Conservation (phyloP, 495 filamentous ascomycete genomes). For the Xanthoparmelia taractica region DNA sequence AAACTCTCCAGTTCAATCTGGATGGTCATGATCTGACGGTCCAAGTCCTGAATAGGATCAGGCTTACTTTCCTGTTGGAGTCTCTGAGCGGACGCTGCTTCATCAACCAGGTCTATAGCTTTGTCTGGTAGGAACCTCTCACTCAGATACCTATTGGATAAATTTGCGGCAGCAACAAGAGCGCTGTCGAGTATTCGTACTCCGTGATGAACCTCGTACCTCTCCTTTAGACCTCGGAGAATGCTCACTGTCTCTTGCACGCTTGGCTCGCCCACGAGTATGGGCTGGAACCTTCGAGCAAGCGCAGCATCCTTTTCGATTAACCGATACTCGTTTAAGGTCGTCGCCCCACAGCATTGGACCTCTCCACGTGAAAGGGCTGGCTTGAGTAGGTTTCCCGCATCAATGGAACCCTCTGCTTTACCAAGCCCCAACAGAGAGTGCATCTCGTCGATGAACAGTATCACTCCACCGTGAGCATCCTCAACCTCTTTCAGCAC, state of each 20-base stretch:
- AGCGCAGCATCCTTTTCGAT: slow-evolving; percentile 97
- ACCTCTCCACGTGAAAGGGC: slow-evolving; percentile 84
- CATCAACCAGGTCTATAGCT: slow-evolving; percentile 93
- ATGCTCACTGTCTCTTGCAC: slow-evolving; percentile 94
- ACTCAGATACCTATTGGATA: slow-evolving; percentile 93
- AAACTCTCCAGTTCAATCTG: slow-evolving; percentile 96
- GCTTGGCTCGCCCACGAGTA: slow-evolving; percentile 77
- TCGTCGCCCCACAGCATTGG: slow-evolving; percentile 59
- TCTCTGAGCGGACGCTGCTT: slow-evolving; percentile 82
- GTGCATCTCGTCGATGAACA: slow-evolving; percentile 95
- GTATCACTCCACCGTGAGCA: slow-evolving; percentile 77
- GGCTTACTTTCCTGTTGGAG: slow-evolving; percentile 96
- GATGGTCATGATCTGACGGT: slow-evolving; percentile 91
- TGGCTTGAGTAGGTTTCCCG: slow-evolving; percentile 92
- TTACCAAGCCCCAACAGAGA: slow-evolving; percentile 87
- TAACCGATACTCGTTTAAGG: slow-evolving; percentile 77
- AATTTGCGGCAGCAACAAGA: slow-evolving; percentile 82
- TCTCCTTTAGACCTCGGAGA: slow-evolving; percentile 89
- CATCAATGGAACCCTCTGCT: slow-evolving; percentile 92
- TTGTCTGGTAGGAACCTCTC: slow-evolving; percentile 95
- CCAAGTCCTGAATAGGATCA: slow-evolving; percentile 81
- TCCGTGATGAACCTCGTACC: slow-evolving; percentile 90
- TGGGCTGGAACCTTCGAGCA: slow-evolving; percentile 88
- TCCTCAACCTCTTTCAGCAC: slow-evolving; percentile 87
- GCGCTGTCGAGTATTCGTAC: slow-evolving; percentile 91